phyloP scores from a whole-genome alignment of 768 basidiomycete genomes.

The Inosperma sp. region DNA sequence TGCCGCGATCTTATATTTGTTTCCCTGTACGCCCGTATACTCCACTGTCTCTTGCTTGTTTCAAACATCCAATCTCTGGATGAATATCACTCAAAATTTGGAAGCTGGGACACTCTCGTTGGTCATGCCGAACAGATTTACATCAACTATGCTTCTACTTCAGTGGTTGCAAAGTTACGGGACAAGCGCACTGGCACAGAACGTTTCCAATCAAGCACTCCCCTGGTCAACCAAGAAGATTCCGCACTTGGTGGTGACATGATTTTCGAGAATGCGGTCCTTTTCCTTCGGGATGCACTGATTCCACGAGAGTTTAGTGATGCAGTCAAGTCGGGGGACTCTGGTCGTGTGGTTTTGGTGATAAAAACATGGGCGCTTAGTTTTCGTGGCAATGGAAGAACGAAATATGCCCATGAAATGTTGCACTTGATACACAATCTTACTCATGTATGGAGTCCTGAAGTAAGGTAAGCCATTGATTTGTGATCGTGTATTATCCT shows the following conservation, averaged over 20 bases:
- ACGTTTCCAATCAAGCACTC: too few species aligned
- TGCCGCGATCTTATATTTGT: constrained; percentile 35
- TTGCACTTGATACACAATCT: constrained; percentile 27
- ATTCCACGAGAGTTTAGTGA: constrained; percentile 24
- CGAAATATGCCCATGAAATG: constrained; percentile 35
- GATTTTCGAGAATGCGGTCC: constrained; percentile 26
- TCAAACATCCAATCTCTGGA: background rate
- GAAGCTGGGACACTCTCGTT: background rate
- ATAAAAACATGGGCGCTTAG: constrained; percentile 26
- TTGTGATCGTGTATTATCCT: background rate
- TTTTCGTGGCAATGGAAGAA: constrained; percentile 28
- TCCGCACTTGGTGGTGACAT: constrained; percentile 18
- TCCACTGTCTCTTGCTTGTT: constrained; percentile 31
- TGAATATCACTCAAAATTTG: background rate
- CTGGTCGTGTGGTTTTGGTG: constrained; percentile 27
- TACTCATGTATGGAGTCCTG: constrained; percentile 20
- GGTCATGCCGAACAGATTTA: background rate
- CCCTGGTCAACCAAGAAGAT: background rate
- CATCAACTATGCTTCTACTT: constrained; percentile 11
- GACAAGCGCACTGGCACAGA: constrained; percentile 1
- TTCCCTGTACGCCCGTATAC: constrained; percentile 31
- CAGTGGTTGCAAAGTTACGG: constrained; percentile 19
- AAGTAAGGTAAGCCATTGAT: constrained; percentile 16
- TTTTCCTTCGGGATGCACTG: constrained; percentile 28
- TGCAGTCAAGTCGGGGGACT: constrained; percentile 31